Evolutionary conservation across 2,329 filamentous ascomycete genomes (phyloP).

Genomic region (Clonostachys sp.): DNA sequence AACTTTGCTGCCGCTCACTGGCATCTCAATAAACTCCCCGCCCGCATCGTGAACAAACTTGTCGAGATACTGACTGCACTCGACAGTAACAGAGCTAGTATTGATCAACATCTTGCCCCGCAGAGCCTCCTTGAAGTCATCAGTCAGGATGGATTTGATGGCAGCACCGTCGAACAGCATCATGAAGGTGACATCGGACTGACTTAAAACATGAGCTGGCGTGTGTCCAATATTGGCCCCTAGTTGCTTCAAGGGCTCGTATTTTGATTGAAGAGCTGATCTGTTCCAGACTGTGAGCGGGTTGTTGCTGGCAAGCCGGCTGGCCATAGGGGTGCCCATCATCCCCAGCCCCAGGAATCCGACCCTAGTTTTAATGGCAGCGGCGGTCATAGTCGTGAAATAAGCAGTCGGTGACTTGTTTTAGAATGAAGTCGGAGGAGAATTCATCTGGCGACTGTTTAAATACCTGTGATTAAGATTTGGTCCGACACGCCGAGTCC

Average conservation of each 20-base stretch:
- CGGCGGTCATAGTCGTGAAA: neutral
- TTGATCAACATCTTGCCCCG: conserved; percentile 23
- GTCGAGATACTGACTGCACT: conserved; percentile 13
- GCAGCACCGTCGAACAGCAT: conserved; percentile 21
- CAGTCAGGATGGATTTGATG: conserved; percentile 12
- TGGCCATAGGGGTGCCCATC: conserved; percentile 25
- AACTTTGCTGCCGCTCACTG: conserved; percentile 24
- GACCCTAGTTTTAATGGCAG: conserved; percentile 4
- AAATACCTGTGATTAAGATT: no score
- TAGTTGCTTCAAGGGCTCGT: conserved; percentile 8
- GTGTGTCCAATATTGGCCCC: conserved; percentile 13
- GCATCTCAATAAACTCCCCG: conserved; percentile 24
- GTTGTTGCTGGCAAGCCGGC: conserved; percentile 18
- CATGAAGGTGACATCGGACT: conserved; percentile 20
- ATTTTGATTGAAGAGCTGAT: conserved; percentile 12
- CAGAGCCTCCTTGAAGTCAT: conserved; percentile 13
- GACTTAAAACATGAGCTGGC: conserved; percentile 12
- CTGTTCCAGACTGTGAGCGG: conserved; percentile 22
- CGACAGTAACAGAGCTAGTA: conserved; percentile 18
- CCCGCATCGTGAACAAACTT: conserved; percentile 12
- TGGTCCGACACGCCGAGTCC: no score
- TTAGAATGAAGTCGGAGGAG: no score
- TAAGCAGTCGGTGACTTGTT: no score
- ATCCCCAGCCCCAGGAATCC: conserved; percentile 22
- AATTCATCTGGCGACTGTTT: no score